Conservation (phyloP, 2,329 filamentous ascomycete genomes). For the Xylariaceae sp. region DNA sequence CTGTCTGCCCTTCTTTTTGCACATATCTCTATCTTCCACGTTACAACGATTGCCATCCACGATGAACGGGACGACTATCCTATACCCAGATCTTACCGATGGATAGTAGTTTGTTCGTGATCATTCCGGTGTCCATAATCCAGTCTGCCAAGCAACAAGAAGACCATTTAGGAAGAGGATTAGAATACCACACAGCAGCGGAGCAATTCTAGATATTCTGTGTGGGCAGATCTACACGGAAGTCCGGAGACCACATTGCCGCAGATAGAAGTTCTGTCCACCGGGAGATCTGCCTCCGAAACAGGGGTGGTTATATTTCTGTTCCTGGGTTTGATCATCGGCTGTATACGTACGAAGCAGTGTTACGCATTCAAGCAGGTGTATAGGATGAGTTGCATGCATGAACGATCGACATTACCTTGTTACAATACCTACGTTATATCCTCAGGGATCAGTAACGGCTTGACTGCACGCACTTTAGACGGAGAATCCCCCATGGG, state of each 20-base stretch:
- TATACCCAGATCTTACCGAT: background rate
- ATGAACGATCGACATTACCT: background rate
- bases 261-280: background rate
- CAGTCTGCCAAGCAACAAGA: slow-evolving; percentile 4
- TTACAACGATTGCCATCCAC: background rate
- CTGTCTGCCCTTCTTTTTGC: background rate
- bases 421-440: too few species aligned
- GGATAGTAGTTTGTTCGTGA: background rate
- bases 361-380: background rate
- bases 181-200: background rate
- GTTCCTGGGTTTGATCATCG: slow-evolving; percentile 5
- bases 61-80: background rate
- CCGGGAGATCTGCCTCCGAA: slow-evolving; percentile 20
- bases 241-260: background rate
- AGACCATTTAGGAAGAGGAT: background rate
- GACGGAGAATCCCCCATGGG: background rate
- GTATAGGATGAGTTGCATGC: background rate
- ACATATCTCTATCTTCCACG: background rate
- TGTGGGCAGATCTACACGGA: background rate
- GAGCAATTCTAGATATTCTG: background rate
- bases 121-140: background rate
- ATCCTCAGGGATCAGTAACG: background rate
- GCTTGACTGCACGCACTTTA: background rate
- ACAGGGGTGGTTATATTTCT: slow-evolving; percentile 1
- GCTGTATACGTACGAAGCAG: background rate